These are phyloP conservation scores for Volvox africanus DNA, from an alignment of 139 green algal genomes.

Conservation along the genomic window DNA sequence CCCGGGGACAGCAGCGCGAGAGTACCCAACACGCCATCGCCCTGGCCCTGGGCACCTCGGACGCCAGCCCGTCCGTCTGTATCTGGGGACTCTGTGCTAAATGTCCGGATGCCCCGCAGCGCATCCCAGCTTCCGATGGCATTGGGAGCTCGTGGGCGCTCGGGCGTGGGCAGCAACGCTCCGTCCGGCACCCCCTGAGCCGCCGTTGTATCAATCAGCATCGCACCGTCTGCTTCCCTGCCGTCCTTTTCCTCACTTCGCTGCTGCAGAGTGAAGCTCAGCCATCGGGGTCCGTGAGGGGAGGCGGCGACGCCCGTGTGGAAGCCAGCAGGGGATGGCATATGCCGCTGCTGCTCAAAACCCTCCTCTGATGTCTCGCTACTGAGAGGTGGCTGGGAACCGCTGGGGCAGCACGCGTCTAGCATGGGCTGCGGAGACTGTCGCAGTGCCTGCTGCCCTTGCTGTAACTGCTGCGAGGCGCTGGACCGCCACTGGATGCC, in stretches of 20 bases:
- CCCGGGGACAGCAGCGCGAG: not conserved
- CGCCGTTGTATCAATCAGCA: slow-evolving; percentile 24
- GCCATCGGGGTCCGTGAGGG: too few relatives aligned
- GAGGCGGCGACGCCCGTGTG: too few relatives aligned
- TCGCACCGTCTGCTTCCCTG: not conserved
- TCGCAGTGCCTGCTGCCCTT: not conserved
- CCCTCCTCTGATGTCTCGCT: too few relatives aligned
- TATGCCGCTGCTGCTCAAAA: too few relatives aligned
- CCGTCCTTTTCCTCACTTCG: not conserved
- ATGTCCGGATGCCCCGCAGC: not conserved
- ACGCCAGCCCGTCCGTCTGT: not conserved
- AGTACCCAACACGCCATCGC: not conserved
- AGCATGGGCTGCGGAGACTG: not conserved
- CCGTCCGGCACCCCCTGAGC: not conserved
- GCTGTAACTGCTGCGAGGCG: not conserved
- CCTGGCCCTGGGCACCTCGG: not conserved
- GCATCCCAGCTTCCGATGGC: not conserved
- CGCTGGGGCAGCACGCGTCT: not conserved
- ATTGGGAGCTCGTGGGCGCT: not conserved
- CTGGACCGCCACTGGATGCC: too few relatives aligned
- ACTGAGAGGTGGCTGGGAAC: not conserved
- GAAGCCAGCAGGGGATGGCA: too few relatives aligned
- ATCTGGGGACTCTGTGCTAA: not conserved
- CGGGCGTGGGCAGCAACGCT: slow-evolving; percentile 22
- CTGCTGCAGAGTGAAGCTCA: too few relatives aligned